phyloP scores from a whole-genome alignment of 1,284 basidiomycete species.

The Athelia sp. region DNA sequence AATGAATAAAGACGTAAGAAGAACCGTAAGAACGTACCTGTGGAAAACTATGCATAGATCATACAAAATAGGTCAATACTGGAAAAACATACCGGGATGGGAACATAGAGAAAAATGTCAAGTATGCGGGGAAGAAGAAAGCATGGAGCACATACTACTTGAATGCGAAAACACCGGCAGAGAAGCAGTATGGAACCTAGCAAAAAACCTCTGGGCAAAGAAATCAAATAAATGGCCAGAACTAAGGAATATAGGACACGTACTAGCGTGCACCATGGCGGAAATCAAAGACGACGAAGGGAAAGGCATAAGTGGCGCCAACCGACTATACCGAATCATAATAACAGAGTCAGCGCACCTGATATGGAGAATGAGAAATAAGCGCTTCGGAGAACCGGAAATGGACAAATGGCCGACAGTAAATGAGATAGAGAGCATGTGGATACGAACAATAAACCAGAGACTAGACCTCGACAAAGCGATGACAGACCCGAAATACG shows the following conservation, averaged over 20 bases:
- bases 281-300: conserved; percentile 5
- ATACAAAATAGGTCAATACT: conserved; percentile 9
- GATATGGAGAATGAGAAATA: conserved; percentile 24
- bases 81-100: conserved; percentile 4
- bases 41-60: conserved; percentile 8
- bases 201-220: conserved; percentile 4
- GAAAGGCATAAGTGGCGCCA: background rate
- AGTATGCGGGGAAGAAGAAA: conserved; percentile 9
- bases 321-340: conserved; percentile 21
- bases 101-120: conserved; percentile 7
- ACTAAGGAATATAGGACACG: conserved; percentile 19
- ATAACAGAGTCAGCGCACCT: conserved; percentile 22
- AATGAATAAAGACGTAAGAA: conserved; percentile 16
- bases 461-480: conserved; percentile 7
- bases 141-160: conserved; percentile 17
- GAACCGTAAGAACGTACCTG: conserved; percentile 5
- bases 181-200: conserved; percentile 11
- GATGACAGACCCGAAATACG: conserved; percentile 8
- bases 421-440: conserved; percentile 6
- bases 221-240: conserved; percentile 4
- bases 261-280: conserved; percentile 7
- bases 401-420: background rate
- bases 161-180: conserved; percentile 9
- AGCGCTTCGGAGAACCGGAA: conserved; percentile 14
- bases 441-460: conserved; percentile 8